Base-by-base conservation (phyloP, 73 alveolate genomes). In the Paramecium biaurelia region DNA sequence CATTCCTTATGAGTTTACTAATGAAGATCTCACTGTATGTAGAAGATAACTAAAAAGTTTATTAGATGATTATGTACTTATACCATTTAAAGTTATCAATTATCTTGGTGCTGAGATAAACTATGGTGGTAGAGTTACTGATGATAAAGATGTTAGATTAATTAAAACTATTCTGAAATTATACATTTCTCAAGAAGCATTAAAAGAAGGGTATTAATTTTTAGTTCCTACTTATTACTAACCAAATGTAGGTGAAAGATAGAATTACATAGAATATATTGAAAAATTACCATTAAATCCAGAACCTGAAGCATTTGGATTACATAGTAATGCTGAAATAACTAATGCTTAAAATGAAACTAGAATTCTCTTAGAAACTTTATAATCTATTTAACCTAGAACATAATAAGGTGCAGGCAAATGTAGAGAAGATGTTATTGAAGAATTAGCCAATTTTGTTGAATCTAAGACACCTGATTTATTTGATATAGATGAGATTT, bases 231-330 rank as follows among this genome's bases (percentile, higher is more conserved):
- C 76, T 93, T 99, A 99, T 92, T 97, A 84, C 76, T 94, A 99
- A 67, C 99, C 99, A 23, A 97, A 98, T 14, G 97, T 97, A 23
- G 99, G 99, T 35, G 99, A 96, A 45, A 94, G 95, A 94, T 99
- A 98, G 92, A 99, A 97, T 53, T 98, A 97, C 86, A 88, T 98
- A 49, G 99, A 97, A 35, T 98, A 98, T 94, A 99, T 99, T 92
- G 99, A 98, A 85, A 93, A 95, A 20, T 95, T 99, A 30, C 99
- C 99, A 49, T 96, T 97, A 12, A 96, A 96, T 85, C 99, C 99
- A 56, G 98, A 97, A 18, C 99, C 99, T 7, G 99, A 98, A 85
- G 99, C 98, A 20, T 99, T 99, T 94, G 99, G 99, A 76, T 95
- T 99, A 24, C 99, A 99, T 92, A 99, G 98, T 92, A 99, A 99